Conservation (phyloP, 768 basidiomycete genomes). For the Lactifluus subvellereus region DNA sequence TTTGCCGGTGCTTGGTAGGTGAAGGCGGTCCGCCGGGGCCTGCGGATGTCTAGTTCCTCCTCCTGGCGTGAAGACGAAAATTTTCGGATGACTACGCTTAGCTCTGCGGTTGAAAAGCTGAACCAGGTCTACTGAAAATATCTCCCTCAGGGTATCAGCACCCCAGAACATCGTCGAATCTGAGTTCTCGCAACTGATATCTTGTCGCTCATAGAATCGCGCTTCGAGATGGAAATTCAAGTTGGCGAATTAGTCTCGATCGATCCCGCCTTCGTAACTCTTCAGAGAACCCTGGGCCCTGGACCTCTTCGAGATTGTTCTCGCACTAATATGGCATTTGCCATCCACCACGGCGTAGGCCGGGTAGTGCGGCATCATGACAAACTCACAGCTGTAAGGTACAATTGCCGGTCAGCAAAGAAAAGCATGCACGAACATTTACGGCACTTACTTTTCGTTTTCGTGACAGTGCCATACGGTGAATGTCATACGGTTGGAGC, state of each 20-base stretch:
- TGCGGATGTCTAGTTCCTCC: neutral
- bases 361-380: too few species aligned
- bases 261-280: neutral
- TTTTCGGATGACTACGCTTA: neutral
- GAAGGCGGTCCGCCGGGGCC: neutral
- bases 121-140: neutral
- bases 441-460: neutral
- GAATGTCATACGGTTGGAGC: neutral
- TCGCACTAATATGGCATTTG: neutral
- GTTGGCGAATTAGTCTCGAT: neutral
- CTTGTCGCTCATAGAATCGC: neutral
- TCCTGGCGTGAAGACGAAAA: too few species aligned
- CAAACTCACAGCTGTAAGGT: too few species aligned
- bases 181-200: neutral
- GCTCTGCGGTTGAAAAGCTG: neutral
- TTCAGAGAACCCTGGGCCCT: neutral
- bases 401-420: neutral
- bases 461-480: neutral
- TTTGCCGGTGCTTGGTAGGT: neutral
- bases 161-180: neutral
- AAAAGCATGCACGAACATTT: neutral
- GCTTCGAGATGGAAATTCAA: neutral
- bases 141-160: neutral
- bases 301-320: neutral
- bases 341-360: neutral